Evolutionary conservation across 164 flowering plant species (phyloP), one percentile per base, ranked within the genome.

Genomic region (Piper longum): DNA sequence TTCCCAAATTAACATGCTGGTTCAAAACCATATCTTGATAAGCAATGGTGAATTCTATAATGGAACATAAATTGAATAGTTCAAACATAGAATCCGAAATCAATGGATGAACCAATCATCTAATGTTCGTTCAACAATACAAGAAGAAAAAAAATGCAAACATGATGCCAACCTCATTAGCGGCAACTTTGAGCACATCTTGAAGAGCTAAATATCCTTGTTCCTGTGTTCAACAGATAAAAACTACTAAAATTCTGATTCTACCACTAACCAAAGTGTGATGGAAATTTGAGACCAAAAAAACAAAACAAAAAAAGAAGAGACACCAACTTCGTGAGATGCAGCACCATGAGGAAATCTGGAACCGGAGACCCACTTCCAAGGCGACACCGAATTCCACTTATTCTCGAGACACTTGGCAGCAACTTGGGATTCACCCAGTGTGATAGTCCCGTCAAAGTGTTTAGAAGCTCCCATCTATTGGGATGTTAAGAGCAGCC

Each of bases 371-470:
- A 80, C 45, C 89, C 89, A 85, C 54, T 70, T 68, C 88, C 86
- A 83, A n/a, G 80, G 75, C 62, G 86, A 83, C 43, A 59, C 19
- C 39, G 56, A 65, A 67, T 71, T 63, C 89, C 88, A 85, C 66
- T 68, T 79, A 63, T 80, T 74, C 26, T 72, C 70, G 68, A 85
- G 79, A 42, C 74, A 61, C 44, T 11, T 45, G 59, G 89, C 80
- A 59, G 86, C 71, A 52, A 64, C 7, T 51, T 18, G 60, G 64
- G 85, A 87, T 4, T 83, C 85, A 48, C 52, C 63, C 0, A 58
- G 54, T 5, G 83, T 75, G 45, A 87, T 70, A 17, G 80, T 80
- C 43, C 89, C 89, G 70, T 82, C 83, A 80, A 82, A 82, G 54
- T 71, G 17, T 51, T 56, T 63, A 12, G 62, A 63, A 13, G 44